These are phyloP conservation scores for Leccinum variicolor DNA, from an alignment of 768 basidiomycete species.

Conservation along the genomic window DNA sequence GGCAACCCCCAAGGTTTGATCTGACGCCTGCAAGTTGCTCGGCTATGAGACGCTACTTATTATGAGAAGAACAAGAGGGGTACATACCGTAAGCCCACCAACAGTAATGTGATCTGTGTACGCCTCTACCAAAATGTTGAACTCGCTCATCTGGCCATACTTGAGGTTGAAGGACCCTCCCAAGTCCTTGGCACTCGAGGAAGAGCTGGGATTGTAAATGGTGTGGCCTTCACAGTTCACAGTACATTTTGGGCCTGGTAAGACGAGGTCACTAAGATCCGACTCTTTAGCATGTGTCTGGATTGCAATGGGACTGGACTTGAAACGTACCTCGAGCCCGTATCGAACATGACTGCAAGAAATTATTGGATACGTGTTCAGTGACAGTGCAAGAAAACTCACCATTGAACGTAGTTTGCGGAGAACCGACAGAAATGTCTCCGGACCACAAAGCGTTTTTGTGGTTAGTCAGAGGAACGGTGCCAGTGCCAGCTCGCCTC, in stretches of 20 bases:
- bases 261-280: slow-evolving; percentile 20
- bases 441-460: slow-evolving; percentile 5
- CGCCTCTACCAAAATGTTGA: background rate
- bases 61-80: background rate
- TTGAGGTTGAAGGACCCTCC: background rate
- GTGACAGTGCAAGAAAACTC: background rate
- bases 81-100: slow-evolving; percentile 7
- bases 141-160: background rate
- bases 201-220: slow-evolving; percentile 27
- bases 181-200: slow-evolving; percentile 7
- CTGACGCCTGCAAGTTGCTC: slow-evolving; percentile 2
- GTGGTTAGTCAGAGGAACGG: background rate
- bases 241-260: slow-evolving; percentile 24
- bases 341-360: background rate
- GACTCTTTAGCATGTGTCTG: background rate
- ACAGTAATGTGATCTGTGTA: slow-evolving; percentile 11
- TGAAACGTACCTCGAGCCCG: slow-evolving; percentile 7
- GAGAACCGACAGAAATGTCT: slow-evolving; percentile 5
- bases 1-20: slow-evolving; percentile 13
- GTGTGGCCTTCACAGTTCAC: slow-evolving; percentile 28
- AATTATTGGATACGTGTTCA: background rate
- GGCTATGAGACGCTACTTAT: background rate
- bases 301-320: too few species aligned
- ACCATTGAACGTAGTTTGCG: background rate
- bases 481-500: background rate